Evolutionary conservation across 2,329 filamentous ascomycete species (phyloP).

Genomic region (Apiospora pterosperma): DNA sequence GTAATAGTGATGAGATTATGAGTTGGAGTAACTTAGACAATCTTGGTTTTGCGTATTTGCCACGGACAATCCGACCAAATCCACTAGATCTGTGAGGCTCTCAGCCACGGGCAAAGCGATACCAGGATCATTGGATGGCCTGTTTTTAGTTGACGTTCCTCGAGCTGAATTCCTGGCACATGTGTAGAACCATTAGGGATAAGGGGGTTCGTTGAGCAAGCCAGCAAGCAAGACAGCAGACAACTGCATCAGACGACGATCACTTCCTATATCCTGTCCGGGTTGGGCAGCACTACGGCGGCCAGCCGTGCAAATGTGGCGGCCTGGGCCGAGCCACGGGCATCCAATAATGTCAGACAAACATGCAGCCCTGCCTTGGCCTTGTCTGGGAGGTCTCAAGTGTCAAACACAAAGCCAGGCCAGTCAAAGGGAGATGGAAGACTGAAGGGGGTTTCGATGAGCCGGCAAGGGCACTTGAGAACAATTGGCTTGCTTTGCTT

Average conservation of each 20-base stretch:
- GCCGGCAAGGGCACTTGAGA: neutral
- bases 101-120: neutral
- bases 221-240: too few relatives aligned
- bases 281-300: neutral
- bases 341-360: neutral
- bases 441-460: neutral
- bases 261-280: neutral
- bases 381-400: neutral
- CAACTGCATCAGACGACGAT: neutral
- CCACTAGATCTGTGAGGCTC: neutral
- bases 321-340: neutral
- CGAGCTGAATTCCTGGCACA: neutral
- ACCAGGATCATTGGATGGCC: neutral
- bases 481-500: neutral
- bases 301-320: neutral
- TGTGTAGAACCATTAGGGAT: neutral
- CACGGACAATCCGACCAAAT: neutral
- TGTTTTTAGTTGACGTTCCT: neutral
- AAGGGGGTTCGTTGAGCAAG: neutral
- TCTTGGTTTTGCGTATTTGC: neutral
- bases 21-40: neutral
- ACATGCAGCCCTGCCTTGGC: neutral
- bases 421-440: neutral
- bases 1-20: conserved; percentile 6
- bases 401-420: neutral